Base-by-base conservation (phyloP, 208 protist species). In the Naegleria gruberi region DNA sequence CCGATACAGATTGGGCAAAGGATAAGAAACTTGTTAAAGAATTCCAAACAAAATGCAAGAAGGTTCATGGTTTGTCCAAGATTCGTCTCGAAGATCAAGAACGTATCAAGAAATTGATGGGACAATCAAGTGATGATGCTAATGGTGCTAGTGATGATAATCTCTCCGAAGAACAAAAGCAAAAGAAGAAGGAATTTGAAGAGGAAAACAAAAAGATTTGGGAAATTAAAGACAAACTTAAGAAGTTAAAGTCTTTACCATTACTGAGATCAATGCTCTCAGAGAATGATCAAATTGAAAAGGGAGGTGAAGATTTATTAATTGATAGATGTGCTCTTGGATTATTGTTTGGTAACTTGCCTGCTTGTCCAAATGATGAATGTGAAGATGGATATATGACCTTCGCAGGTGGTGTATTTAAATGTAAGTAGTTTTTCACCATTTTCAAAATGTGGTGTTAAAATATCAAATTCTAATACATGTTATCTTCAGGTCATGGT, bases 201-300 rank as follows among this genome's bases (percentile, higher is more conserved):
- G 43, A 87, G 37, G 82, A 87, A 87, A 55, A 46, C 5, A n/a
- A 87, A 40, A 87, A 55, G 44, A n/a, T 87, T n/a, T 87, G 82
- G 82, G 26, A 51, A 4, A 12, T 87, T 23, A 87, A 87, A 17
- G 82, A 87, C 37, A 0, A 55, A 55, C 37, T 87, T 0, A 55
- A 47, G n/a, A 4, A 47, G n/a, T 65, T 65, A 19, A 3, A 41
- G 17, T 4, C 40, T 3, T 57, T 57, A 26, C 0, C 17, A 0
- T n/a, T 8, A 55, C 43, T 87, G 15, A 46, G n/a, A 19, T 41
- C 47, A 40, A 87, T 87, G 82, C 43, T 87, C 0, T 37, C 41
- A 12, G 19, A 45, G 0, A 87, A 87, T 51, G 30, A 51, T 15
- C 82, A 87, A 87, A n/a, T 4, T 40, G 17, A 10, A 40, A 87